phyloP scores from a whole-genome alignment of 257 asterid genomes.

The Ilex asprella region DNA sequence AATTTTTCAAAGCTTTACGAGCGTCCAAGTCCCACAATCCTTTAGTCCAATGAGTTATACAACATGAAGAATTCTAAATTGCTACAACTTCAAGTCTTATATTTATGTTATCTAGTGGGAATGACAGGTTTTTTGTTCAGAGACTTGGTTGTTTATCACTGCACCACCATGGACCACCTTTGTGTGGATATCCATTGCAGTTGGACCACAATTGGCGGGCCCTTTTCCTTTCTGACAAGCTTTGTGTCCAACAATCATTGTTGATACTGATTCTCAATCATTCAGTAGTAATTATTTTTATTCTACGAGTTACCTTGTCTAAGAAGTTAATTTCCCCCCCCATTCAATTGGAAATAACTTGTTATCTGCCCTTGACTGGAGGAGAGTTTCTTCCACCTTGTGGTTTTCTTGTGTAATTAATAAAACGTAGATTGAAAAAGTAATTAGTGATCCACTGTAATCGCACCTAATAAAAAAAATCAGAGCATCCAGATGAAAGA shows the following conservation, averaged over 20 bases:
- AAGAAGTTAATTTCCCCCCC: neutral
- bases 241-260: conserved; percentile 28
- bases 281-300: neutral
- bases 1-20: neutral
- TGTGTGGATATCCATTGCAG: conserved; percentile 28
- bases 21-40: neutral
- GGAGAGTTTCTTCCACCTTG: neutral
- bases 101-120: neutral
- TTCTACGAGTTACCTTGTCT: no score
- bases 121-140: neutral
- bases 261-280: conserved; percentile 15
- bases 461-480: no score
- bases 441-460: no score
- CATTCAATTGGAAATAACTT: neutral
- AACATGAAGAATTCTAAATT: neutral
- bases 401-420: no score
- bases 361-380: neutral
- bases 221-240: conserved; percentile 21
- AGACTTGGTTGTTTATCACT: conserved; percentile 10
- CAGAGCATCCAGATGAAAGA: no score
- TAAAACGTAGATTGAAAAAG: neutral
- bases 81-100: neutral
- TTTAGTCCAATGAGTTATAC: no score
- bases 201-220: conserved; percentile 39
- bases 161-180: conserved; percentile 38